Percentiles rank a stretch among this genome's conserved stretches.
Evolutionary conservation across 75 land plant genomes (phyloP).

Genomic region (Pseudotsuga menziesii): DNA sequence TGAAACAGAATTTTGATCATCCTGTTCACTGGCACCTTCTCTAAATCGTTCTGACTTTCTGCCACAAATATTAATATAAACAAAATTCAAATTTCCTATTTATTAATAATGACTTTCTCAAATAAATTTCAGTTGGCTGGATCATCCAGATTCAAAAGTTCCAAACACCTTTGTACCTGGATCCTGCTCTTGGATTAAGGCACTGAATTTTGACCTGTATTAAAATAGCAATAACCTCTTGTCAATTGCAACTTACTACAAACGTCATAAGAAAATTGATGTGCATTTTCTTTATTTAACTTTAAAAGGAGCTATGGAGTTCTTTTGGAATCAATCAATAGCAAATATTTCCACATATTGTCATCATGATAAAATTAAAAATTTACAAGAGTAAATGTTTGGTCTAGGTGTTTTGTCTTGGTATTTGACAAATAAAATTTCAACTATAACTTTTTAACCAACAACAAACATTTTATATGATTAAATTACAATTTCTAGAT

Average conservation of each 20-base stretch:
- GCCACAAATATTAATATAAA: constrained; percentile 1
- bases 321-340: not conserved
- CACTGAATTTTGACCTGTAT: constrained; percentile 83
- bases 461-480: not conserved
- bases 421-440: not conserved
- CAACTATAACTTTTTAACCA: not conserved
- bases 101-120: not conserved
- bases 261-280: not conserved
- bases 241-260: constrained; percentile 11
- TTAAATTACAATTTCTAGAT: not conserved
- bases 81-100: not conserved
- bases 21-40: constrained; percentile 14
- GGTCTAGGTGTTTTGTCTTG: not conserved
- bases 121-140: not conserved
- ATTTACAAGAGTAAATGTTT: not conserved
- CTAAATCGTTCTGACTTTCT: constrained; percentile 26
- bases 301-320: not conserved
- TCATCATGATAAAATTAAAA: not conserved
- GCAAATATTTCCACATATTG: not conserved
- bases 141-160: not conserved
- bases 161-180: constrained; percentile 30
- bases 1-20: constrained; percentile 26
- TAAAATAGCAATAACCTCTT: constrained; percentile 8
- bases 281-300: not conserved
- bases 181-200: constrained; percentile 46